These are phyloP conservation scores for Sporisorium scitamineum DNA, from an alignment of 1,284 basidiomycete species.

Conservation along the genomic window DNA sequence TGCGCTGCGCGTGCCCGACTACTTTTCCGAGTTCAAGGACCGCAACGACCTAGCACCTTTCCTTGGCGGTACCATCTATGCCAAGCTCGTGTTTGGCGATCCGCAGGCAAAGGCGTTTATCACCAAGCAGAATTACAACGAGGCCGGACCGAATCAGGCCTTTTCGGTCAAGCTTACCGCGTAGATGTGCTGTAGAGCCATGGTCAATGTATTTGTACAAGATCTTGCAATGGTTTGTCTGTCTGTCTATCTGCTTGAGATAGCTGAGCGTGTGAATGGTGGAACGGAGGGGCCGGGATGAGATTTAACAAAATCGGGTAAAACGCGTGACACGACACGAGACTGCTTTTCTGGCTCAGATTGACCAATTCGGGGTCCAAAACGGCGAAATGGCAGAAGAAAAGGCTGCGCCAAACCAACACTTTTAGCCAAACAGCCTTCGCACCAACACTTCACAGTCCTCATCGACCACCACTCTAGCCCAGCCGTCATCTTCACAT, in stretches of 20 bases:
- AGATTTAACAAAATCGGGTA: slow-evolving; percentile 11
- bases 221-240: slow-evolving; percentile 15
- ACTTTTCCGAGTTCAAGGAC: slow-evolving; percentile 68
- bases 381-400: not conserved
- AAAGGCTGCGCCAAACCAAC: slow-evolving; percentile 28
- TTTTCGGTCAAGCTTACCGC: slow-evolving; percentile 42
- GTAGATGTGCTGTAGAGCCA: not conserved
- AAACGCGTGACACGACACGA: slow-evolving; percentile 46
- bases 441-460: not conserved
- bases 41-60: slow-evolving; percentile 65
- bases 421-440: slow-evolving; percentile 8
- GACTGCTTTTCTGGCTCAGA: not conserved
- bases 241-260: not conserved
- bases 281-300: not conserved
- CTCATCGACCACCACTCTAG: not conserved
- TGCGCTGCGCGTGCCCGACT: slow-evolving; percentile 65
- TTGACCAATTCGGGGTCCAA: slow-evolving; percentile 22
- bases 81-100: slow-evolving; percentile 66
- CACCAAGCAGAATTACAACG: slow-evolving; percentile 67
- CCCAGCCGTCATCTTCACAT: no score
- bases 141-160: slow-evolving; percentile 57
- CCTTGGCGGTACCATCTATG: slow-evolving; percentile 67
- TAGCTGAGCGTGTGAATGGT: not conserved
- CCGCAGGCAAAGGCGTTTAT: slow-evolving; percentile 60
- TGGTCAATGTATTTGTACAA: slow-evolving; percentile 32